Conservation (phyloP, 139 green algal species). For the Monoraphidium neglectum region DNA sequence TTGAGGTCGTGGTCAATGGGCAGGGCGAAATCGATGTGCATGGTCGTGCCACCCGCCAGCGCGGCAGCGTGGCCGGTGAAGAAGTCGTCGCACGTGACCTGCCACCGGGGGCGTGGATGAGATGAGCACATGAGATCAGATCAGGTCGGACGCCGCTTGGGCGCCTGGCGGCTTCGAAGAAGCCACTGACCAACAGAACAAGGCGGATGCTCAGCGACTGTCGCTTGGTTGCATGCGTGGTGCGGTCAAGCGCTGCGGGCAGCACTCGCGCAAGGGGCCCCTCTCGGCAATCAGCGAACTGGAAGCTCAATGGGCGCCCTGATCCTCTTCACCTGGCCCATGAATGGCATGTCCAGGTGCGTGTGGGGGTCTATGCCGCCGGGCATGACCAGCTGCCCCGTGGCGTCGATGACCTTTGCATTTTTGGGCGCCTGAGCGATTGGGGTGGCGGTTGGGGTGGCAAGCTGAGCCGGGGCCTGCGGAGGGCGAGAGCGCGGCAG, state of each 20-base stretch:
- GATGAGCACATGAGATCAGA: too few relatives aligned
- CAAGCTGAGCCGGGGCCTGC: not conserved
- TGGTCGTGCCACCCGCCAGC: conserved; percentile 93
- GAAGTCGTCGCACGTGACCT: conserved; percentile 44
- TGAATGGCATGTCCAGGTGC: conserved; percentile 96
- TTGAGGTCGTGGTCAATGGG: conserved; percentile 78
- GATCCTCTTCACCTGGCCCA: conserved; percentile 70
- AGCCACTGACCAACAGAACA: not conserved
- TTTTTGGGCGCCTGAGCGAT: conserved; percentile 24
- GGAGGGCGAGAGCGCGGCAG: not conserved
- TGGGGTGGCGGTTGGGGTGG: not conserved
- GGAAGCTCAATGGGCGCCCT: too few relatives aligned
- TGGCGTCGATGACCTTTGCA: conserved; percentile 74
- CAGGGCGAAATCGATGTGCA: conserved; percentile 97
- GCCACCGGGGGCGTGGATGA: too few relatives aligned
- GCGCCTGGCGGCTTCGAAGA: too few relatives aligned
- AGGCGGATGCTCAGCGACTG: not conserved
- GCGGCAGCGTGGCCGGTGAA: conserved; percentile 82
- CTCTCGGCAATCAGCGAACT: conserved; percentile 1
- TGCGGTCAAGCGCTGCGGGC: not conserved
- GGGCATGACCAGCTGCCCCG: conserved; percentile 87
- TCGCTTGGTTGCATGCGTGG: not conserved
- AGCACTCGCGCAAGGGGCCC: not conserved
- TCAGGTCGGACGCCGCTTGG: too few relatives aligned
- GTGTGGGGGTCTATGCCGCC: conserved; percentile 98